Conservation (phyloP, 148 eudicot genomes). For the Agrostemma githago region DNA sequence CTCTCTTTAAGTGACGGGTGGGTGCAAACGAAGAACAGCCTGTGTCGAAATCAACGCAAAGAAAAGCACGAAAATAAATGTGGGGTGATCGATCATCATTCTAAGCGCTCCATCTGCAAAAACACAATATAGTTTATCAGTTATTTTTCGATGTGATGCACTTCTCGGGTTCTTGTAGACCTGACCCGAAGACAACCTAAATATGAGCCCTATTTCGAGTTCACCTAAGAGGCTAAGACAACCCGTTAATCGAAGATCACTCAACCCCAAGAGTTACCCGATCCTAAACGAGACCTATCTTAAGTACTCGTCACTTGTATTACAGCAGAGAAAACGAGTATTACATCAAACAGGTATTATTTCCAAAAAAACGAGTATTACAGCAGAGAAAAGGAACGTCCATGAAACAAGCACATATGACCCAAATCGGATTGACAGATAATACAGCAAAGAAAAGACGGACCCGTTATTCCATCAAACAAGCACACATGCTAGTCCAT, state of each 20-base stretch:
- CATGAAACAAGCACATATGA: too few species aligned
- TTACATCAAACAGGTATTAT: too few species aligned
- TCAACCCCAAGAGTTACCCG: background rate
- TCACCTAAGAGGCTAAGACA: background rate
- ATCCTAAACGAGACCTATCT: background rate
- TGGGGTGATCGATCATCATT: slow-evolving; percentile 29
- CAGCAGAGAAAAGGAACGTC: background rate
- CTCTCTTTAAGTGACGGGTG: background rate
- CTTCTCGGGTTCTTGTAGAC: background rate
- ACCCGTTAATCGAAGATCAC: background rate
- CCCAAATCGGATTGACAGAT: too few species aligned
- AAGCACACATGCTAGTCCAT: background rate
- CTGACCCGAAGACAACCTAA: background rate
- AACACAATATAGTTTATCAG: background rate
- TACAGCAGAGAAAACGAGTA: background rate
- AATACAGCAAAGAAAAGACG: too few species aligned
- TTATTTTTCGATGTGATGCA: background rate
- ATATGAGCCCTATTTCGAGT: background rate
- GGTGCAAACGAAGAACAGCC: background rate
- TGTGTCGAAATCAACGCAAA: background rate
- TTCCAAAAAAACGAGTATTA: background rate
- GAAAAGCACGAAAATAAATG: background rate
- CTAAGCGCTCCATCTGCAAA: slow-evolving; percentile 72
- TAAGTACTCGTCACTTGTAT: background rate
- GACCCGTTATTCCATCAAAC: background rate